Conservation (phyloP, 768 basidiomycete species). For the Mycena belliarum region DNA sequence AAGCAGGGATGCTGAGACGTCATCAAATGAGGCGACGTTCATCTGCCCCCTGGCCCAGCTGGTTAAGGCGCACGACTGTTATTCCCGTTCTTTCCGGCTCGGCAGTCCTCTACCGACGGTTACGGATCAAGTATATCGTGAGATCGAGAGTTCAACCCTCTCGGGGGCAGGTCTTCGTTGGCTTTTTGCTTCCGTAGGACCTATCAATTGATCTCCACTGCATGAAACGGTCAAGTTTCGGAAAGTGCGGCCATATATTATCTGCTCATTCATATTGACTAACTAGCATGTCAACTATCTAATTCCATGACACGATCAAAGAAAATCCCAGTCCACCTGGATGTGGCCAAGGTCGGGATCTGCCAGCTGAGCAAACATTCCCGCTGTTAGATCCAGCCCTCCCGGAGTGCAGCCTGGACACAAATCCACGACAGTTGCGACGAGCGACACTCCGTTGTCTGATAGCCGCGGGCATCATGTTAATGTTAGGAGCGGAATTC, state of each 20-base stretch:
- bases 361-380: not conserved
- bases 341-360: not conserved
- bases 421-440: not conserved
- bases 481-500: too few species aligned
- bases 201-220: too few species aligned
- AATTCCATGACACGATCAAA: too few species aligned
- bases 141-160: not conserved
- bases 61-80: conserved; percentile 20
- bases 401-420: not conserved
- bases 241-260: too few species aligned
- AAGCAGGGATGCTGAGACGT: too few species aligned
- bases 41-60: conserved; percentile 15
- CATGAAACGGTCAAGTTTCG: too few species aligned
- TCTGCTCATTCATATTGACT: too few species aligned
- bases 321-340: not conserved
- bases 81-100: not conserved
- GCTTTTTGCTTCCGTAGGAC: too few species aligned
- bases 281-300: too few species aligned
- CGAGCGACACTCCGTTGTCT: not conserved
- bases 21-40: too few species aligned
- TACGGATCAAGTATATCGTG: not conserved
- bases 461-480: not conserved
- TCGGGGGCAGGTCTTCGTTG: not conserved
- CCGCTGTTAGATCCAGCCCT: not conserved
- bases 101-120: too few species aligned